Evolutionary conservation across 768 basidiomycete genomes (phyloP), one percentile per base, ranked within the genome.

Genomic region (Crucibulum laeve): DNA sequence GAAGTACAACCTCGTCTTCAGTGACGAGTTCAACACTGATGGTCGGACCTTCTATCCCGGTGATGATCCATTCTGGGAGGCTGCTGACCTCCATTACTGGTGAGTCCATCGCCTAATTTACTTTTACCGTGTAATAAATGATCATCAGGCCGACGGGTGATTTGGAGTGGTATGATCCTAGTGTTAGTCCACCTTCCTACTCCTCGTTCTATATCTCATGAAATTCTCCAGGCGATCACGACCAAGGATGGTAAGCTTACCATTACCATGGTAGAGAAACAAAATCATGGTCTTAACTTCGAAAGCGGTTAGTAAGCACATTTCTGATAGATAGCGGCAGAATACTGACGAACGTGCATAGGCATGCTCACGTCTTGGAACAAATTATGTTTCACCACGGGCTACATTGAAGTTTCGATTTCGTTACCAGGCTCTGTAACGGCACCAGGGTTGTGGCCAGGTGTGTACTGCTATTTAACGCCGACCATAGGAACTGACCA

Each of bases 351-450:
- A 44, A 19, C 34, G 18, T 40, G 15, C 38, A 26, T 45, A 76
- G 81, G 79, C 26, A 84, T 85, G 83, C 42, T 93, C 7, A 82
- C 86, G 52, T 77, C 82, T 10, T 96, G 94, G 93, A 95, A 96
- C 65, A 91, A 96, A 64, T 64, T 96, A 43, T 98, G 94, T 66
- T 96, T 93, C 65, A 94, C 83, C 13, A 91, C 91, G 0, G 92
- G 91, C 2, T 92, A 93, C 57, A 69, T 97, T 44, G 96, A 96
- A 64, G 79, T 85, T 2, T 77, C 73, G n/a, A 53, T 91, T 15
- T 88, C 85, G 57, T 59, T 91, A 52, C 88, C 90, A 14, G 90
- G 88, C 4, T 61, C 68, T 8, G 67, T 75, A 1, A 50, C 55
- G 30, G 70, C 73, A 13, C 77, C 84, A 8, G 92, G 92, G 4